Conservation (phyloP, 208 protist species). For the Leishmania arabica region DNA sequence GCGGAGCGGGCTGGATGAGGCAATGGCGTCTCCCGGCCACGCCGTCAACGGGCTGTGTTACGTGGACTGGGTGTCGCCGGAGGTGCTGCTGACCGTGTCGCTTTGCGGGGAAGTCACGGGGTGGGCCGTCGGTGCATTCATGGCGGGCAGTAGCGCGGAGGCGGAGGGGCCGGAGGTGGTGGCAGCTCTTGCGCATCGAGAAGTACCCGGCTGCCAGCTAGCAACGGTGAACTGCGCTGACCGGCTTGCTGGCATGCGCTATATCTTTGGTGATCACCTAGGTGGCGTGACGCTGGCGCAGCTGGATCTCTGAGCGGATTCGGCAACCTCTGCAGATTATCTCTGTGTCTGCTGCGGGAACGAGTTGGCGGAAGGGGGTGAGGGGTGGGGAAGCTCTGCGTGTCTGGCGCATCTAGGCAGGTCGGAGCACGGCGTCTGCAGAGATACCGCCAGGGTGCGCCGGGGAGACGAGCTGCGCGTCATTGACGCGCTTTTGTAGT, state of each 20-base stretch:
- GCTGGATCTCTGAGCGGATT: slow-evolving; percentile 5
- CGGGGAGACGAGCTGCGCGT: background rate
- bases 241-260: slow-evolving; percentile 6
- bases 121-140: slow-evolving; percentile 58
- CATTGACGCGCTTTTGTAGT: background rate
- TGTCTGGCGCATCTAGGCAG: background rate
- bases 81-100: slow-evolving; percentile 64
- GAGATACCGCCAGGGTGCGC: background rate
- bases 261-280: slow-evolving; percentile 33
- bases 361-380: background rate
- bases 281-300: slow-evolving; percentile 19
- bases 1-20: slow-evolving; percentile 18
- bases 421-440: background rate
- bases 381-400: background rate
- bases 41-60: slow-evolving; percentile 66
- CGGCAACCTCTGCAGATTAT: background rate
- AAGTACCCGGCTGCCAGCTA: slow-evolving; percentile 25
- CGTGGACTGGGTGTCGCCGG: slow-evolving; percentile 44
- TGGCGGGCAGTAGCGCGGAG: slow-evolving; percentile 19
- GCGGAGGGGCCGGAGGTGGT: slow-evolving; percentile 48
- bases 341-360: background rate
- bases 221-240: slow-evolving; percentile 55
- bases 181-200: slow-evolving; percentile 51
- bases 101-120: slow-evolving; percentile 76
- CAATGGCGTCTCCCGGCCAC: slow-evolving; percentile 57